Base-by-base conservation (phyloP, 2,329 filamentous ascomycete species). In the Colletotrichum musae region DNA sequence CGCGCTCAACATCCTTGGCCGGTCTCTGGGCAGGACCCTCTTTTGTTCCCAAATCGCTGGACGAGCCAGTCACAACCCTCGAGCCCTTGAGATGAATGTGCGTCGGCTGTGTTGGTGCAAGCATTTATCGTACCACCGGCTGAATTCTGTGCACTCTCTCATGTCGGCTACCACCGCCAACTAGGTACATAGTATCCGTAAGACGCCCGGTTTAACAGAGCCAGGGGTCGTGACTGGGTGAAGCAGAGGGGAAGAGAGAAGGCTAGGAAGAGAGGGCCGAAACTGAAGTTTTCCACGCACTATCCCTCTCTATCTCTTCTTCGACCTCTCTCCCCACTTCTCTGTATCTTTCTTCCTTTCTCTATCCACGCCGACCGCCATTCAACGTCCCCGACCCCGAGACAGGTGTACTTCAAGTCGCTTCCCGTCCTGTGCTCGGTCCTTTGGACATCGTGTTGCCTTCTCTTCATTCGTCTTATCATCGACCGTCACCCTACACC, bases 1-100 rank as follows among this genome's bases (percentile, higher is more conserved):
- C 16, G 45, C 58, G 39, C 24, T 45, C 39, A 45, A 18, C 26
- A 69, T 69, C 56, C 62, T 51, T 36, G 62, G 47, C 57, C 56
- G 60, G 62, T 39, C 45, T 57, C 50, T 57, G 52, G 62, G 62
- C 62, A 57, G 66, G 56, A 50, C 56, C 56, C 62, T 69, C 66
- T 66, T 53, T 66, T 50, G 54, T 69, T 69, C 66, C 66, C 66
- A 66, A 69, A 51, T 66, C 60, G 66, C 43, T 66, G 66, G 66
- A 61, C 66, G 51, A 50, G 41, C 66, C 66, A 69, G n/a, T 69
- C 62, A 69, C 47, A 10, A 16, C 41, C 41, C 43, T 18, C 18
- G 51, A 52, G 53, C 26, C 36, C 56, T 32, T 60, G 43, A 24
- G 62, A 57, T 59, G 62, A 61, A 66, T 60, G 48, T 60, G 62